Evolutionary conservation across 2,329 filamentous ascomycete species (phyloP).

Genomic region (Podosphaera aphanis): DNA sequence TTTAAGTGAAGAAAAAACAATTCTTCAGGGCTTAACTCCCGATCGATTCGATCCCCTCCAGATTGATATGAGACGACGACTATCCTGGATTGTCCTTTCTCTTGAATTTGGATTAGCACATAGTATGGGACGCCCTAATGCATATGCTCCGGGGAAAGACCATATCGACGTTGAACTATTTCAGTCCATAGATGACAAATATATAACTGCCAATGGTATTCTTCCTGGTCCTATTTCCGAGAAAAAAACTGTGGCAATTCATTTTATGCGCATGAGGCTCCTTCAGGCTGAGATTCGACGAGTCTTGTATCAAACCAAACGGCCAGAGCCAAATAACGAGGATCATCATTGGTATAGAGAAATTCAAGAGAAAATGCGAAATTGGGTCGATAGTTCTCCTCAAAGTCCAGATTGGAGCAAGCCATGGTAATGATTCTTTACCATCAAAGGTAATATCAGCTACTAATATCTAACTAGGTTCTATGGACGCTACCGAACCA

Average conservation of each 20-base stretch:
- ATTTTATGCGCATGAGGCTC: slow-evolving; percentile 80
- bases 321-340: slow-evolving; percentile 51
- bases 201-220: slow-evolving; percentile 60
- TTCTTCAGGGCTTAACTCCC: slow-evolving; percentile 33
- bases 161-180: slow-evolving; percentile 74
- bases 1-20: slow-evolving; percentile 70
- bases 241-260: slow-evolving; percentile 72
- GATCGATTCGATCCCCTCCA: slow-evolving; percentile 44
- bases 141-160: slow-evolving; percentile 61
- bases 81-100: slow-evolving; percentile 70
- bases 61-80: slow-evolving; percentile 67
- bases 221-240: slow-evolving; percentile 46
- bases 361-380: slow-evolving; percentile 55
- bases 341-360: slow-evolving; percentile 66
- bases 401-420: slow-evolving; percentile 49
- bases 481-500: slow-evolving; percentile 52
- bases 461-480: slow-evolving; percentile 26
- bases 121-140: slow-evolving; percentile 66
- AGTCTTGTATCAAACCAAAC: slow-evolving; percentile 66
- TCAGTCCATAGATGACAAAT: slow-evolving; percentile 55
- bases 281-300: slow-evolving; percentile 73
- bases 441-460: background rate
- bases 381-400: slow-evolving; percentile 60
- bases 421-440: slow-evolving; percentile 37
- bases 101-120: slow-evolving; percentile 82